Percentiles rank a stretch among this genome's conserved stretches.
These are phyloP conservation scores for Acrocalymma vagum DNA, from an alignment of 2,329 filamentous ascomycete genomes.

Conservation along the genomic window DNA sequence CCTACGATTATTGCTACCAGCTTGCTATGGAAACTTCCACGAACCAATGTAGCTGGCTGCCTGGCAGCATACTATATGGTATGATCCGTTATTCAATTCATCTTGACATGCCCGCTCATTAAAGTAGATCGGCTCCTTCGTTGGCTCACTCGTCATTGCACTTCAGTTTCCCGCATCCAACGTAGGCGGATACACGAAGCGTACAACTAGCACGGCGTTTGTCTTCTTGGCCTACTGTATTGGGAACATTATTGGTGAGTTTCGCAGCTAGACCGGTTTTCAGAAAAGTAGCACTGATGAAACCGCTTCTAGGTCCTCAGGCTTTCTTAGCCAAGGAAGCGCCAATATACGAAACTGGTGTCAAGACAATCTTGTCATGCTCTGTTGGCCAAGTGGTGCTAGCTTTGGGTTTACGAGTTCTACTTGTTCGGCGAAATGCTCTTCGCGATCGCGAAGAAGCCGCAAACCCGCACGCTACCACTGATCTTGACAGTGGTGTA, in stretches of 20 bases:
- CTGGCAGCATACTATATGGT: constrained; percentile 62
- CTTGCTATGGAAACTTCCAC: constrained; percentile 61
- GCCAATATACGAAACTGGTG: constrained; percentile 61
- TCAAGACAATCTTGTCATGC: constrained; percentile 60
- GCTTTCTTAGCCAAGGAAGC: constrained; percentile 57
- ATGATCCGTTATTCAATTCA: neutral
- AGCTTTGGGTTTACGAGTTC: constrained; percentile 21
- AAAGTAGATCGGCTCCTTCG: constrained; percentile 51
- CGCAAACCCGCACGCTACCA: no score
- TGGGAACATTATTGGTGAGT: constrained; percentile 57
- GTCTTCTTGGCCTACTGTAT: constrained; percentile 57
- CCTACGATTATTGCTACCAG: constrained; percentile 61
- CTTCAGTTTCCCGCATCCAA: constrained; percentile 62
- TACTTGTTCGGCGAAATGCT: no score
- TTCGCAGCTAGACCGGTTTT: no score
- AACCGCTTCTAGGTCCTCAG: constrained; percentile 46
- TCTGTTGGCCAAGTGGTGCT: constrained; percentile 52
- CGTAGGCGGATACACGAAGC: constrained; percentile 44
- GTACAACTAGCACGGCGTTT: constrained; percentile 55
- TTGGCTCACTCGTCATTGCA: constrained; percentile 62
- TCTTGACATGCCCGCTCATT: constrained; percentile 13
- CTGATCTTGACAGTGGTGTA: no score
- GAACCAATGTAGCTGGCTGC: constrained; percentile 55
- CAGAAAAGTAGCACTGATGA: no score
- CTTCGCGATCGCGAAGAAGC: no score